These are phyloP conservation scores for Phytophthora hybrid DNA, from an alignment of 352 stramenopile species.

Conservation along the genomic window DNA sequence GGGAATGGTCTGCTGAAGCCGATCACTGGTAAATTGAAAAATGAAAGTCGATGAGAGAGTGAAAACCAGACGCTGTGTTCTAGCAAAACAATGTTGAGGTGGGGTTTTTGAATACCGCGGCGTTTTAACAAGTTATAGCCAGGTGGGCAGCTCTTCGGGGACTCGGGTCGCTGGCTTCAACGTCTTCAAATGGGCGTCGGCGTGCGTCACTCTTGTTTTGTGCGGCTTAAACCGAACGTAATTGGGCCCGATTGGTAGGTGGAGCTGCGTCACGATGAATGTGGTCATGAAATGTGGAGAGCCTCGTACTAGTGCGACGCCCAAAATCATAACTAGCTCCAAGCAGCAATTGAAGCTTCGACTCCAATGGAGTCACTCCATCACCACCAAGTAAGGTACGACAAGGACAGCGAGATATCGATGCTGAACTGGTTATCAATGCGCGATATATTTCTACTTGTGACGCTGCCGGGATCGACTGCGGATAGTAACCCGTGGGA, in stretches of 20 bases:
- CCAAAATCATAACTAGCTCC: not conserved
- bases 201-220: slow-evolving; percentile 22
- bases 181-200: not conserved
- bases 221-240: not conserved
- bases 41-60: slow-evolving; percentile 11
- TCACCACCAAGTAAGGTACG: slow-evolving; percentile 10
- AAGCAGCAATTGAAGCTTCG: not conserved
- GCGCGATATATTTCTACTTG: not conserved
- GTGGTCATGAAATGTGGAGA: not conserved
- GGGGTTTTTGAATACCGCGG: not conserved
- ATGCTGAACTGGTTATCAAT: not conserved
- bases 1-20: not conserved
- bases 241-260: slow-evolving; percentile 17
- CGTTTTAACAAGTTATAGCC: not conserved
- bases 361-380: too few species aligned
- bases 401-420: slow-evolving; percentile 6
- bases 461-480: not conserved
- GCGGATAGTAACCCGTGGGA: not conserved
- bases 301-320: not conserved
- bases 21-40: slow-evolving; percentile 30
- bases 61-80: too few species aligned
- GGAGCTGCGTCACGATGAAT: slow-evolving; percentile 17
- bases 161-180: not conserved
- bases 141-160: not conserved
- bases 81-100: not conserved